Evolutionary conservation across 306 rosid species (phyloP).

Genomic region (Inga laurina): DNA sequence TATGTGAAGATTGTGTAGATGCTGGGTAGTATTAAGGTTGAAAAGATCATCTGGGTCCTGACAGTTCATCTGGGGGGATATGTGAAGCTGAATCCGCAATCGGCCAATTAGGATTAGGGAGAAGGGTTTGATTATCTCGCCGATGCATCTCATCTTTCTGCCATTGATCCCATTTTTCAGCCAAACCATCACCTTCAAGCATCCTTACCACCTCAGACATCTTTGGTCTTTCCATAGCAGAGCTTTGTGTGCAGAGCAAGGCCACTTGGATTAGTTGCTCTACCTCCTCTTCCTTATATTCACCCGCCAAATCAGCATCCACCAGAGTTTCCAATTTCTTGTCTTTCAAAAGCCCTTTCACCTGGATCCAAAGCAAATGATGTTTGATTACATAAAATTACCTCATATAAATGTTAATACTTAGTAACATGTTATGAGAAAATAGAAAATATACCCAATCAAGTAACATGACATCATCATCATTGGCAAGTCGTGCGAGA

Average conservation of each 20-base stretch:
- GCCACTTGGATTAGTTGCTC: constrained; percentile 73
- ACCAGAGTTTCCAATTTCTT: constrained; percentile 57
- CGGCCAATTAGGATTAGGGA: constrained; percentile 37
- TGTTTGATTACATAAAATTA: too few relatives aligned
- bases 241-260: constrained; percentile 61
- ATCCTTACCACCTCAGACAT: constrained; percentile 78
- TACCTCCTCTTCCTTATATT: constrained; percentile 49
- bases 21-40: not conserved
- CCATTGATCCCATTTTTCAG: constrained; percentile 77
- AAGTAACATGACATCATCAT: constrained; percentile 30
- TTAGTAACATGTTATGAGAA: not conserved
- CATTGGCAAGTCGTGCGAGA: constrained; percentile 6
- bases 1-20: not conserved
- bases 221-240: constrained; percentile 65
- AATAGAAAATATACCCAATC: constrained; percentile 27
- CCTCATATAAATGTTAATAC: not conserved
- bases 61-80: constrained; percentile 57
- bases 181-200: constrained; percentile 78
- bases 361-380: constrained; percentile 37
- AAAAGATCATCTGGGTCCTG: constrained; percentile 63
- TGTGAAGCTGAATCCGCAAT: constrained; percentile 50
- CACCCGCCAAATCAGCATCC: constrained; percentile 53
- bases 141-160: constrained; percentile 57
- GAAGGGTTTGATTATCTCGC: constrained; percentile 42
- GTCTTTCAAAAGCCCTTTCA: constrained; percentile 60